Percentiles rank a stretch among this genome's conserved stretches.
phyloP scores from a whole-genome alignment of 148 eudicot species.

The Polygonum aviculare region DNA sequence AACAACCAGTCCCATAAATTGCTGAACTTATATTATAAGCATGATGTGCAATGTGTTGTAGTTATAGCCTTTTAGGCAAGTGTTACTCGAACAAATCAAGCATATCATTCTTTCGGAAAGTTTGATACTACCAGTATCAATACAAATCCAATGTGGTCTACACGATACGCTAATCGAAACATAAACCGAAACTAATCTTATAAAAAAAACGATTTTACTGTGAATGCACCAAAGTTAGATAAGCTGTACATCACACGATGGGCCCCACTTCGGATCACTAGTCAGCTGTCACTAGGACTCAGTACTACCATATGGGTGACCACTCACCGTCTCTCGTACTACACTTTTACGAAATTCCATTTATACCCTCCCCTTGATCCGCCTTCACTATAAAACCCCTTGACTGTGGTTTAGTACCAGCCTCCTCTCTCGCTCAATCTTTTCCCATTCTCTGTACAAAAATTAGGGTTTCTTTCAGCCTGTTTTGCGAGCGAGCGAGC shows the following conservation, averaged over 20 bases:
- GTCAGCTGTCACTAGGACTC: neutral
- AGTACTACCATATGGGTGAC: neutral
- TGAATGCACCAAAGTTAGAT: neutral
- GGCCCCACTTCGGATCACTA: conserved; percentile 5
- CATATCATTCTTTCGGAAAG: no score
- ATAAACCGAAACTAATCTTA: no score
- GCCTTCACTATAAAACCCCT: neutral
- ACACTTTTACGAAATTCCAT: neutral
- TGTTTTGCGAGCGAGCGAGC: neutral
- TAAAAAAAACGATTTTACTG: neutral
- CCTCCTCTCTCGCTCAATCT: conserved; percentile 1
- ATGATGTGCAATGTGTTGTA: no score
- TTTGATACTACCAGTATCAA: no score
- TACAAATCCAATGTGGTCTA: no score
- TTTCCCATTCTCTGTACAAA: neutral
- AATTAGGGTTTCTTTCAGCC: neutral
- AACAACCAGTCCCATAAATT: no score
- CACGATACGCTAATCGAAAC: no score
- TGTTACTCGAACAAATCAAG: no score
- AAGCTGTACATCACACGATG: neutral
- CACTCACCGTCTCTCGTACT: conserved; percentile 10
- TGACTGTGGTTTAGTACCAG: neutral
- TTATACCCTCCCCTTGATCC: neutral
- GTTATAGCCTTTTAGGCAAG: no score
- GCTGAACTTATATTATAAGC: no score